Conservation (phyloP, 495 filamentous ascomycete genomes). For the Margaritispora aquatica region DNA sequence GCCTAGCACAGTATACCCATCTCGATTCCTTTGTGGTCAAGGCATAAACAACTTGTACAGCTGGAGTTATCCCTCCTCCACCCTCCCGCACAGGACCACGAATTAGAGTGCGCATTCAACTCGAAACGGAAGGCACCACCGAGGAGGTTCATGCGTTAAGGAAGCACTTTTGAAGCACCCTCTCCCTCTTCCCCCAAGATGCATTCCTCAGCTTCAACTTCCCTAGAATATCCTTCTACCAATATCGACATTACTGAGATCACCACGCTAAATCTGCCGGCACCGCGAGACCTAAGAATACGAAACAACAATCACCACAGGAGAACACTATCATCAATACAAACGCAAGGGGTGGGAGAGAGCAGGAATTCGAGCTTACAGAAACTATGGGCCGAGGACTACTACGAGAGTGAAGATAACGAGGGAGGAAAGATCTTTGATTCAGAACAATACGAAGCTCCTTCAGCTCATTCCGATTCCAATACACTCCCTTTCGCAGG, state of each 20-base stretch:
- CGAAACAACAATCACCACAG: conserved; percentile 4
- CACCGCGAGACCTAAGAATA: neutral
- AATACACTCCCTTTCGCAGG: neutral
- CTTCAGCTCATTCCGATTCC: neutral
- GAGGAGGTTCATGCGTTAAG: conserved; percentile 1
- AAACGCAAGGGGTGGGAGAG: neutral
- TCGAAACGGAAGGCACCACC: neutral
- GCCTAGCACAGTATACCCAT: too few species aligned
- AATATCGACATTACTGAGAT: neutral
- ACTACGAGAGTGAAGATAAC: conserved; percentile 5
- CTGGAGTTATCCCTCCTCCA: neutral
- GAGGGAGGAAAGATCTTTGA: neutral
- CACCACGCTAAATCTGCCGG: neutral
- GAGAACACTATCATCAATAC: neutral
- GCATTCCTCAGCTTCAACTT: neutral
- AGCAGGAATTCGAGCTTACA: conserved; percentile 16
- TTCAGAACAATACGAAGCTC: neutral
- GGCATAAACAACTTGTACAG: neutral
- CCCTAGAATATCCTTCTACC: neutral
- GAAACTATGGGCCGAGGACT: conserved; percentile 23
- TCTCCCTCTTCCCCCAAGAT: neutral
- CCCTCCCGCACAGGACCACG: too few species aligned
- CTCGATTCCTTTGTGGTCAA: too few species aligned
- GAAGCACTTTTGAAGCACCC: neutral
- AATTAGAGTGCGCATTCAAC: neutral